Conservation (phyloP, 768 basidiomycete species). For the Tylopilus cervinicoccineus region DNA sequence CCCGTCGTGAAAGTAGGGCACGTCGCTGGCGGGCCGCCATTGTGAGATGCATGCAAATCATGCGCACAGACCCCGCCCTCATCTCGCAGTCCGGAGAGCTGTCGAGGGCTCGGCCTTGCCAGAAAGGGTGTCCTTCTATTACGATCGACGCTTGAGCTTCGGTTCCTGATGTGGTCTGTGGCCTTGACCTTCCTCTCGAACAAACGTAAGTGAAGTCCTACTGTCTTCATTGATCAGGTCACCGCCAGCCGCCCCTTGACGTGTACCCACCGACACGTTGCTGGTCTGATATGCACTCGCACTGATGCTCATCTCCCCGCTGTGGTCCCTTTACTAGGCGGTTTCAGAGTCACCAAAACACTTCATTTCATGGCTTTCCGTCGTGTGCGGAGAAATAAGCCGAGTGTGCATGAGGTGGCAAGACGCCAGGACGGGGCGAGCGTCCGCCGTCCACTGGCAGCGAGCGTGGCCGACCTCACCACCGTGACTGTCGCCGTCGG, state of each 20-base stretch:
- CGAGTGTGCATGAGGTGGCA: conserved; percentile 4
- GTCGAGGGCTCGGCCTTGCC: conserved; percentile 22
- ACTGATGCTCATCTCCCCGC: background rate
- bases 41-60: conserved; percentile 2
- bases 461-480: background rate
- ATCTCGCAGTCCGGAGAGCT: conserved; percentile 13
- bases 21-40: background rate
- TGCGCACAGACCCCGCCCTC: conserved; percentile 1
- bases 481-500: no score
- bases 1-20: background rate
- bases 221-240: conserved; percentile 3
- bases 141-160: conserved; percentile 26
- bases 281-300: background rate
- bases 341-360: conserved; percentile 2
- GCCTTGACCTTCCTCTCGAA: conserved; percentile 8
- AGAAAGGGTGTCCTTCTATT: conserved; percentile 19
- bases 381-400: conserved; percentile 5
- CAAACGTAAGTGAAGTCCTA: conserved; percentile 12
- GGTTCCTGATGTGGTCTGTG: conserved; percentile 22
- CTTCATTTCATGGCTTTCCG: conserved; percentile 7
- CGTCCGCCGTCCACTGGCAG: background rate
- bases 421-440: conserved; percentile 12
- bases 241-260: conserved; percentile 17
- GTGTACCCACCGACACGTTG: conserved; percentile 22
- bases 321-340: conserved; percentile 1